Evolutionary conservation across 2,329 filamentous ascomycete genomes (phyloP), one percentile per base, ranked within the genome.

Genomic region (Sphaerulina populicola): DNA sequence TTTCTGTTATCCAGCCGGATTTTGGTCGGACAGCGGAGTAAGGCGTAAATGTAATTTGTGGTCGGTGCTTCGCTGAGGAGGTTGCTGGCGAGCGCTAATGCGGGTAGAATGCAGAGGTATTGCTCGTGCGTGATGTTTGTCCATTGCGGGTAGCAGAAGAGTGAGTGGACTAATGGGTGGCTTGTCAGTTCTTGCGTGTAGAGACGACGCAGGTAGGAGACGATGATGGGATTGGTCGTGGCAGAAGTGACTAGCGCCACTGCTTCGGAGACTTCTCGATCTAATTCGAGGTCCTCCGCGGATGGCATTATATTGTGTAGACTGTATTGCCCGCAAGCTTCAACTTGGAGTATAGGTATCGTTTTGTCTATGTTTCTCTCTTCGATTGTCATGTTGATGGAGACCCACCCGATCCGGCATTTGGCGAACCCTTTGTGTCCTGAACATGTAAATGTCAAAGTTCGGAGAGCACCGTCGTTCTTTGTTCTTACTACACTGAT

Each of bases 11-110:
- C 46, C 15, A 49, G 21, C 15, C 35, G 33, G 21, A 49, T 42
- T 14, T 29, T 49, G 10, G 46, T 36, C 5, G 46, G 46, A 23
- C 46, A 49, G 6, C 41, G 42, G 21, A 49, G 41, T 18, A 49
- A 18, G 4, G 46, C 38, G n/a, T 41, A 42, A 18, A 49, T 49
- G 39, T 42, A 49, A 8, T 49, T 49, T 2, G 45, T 15, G 0
- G 45, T 48, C 6, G 29, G 11, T 1, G 45, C 27, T 10, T 41
- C 27, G 12, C 23, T 43, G 8, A 49, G 39, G 30, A 42, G 36
- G 6, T 41, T 38, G 8, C 37, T 42, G 7, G 46, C 46, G 4
- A 49, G 31, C 6, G 46, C 39, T 4, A 49, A 11, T 6, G 46
- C 46, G 9, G 46, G 46, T 4, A 49, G 15, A 15, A 49, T 33